Base-by-base conservation (phyloP, 148 eudicot genomes). In the Polygonum aviculare region DNA sequence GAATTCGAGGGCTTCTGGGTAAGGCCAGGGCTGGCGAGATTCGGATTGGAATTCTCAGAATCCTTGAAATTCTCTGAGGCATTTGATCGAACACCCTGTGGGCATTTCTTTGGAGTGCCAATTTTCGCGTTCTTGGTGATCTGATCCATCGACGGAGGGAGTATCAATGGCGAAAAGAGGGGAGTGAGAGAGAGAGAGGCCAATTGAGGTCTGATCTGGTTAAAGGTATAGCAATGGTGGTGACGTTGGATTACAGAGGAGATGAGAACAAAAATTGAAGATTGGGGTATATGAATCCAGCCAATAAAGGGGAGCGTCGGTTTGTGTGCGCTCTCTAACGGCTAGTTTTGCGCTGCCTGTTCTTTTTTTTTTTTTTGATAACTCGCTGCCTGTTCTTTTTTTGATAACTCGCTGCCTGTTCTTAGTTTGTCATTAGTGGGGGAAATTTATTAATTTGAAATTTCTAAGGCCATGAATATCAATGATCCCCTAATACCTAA, bases 1-100 rank as follows among this genome's bases (percentile, higher is more conserved):
- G 85, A 80, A 75, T 80, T 63, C 33, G 69, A 63, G 39, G 16
- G 35, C 60, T 84, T 88, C 0, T 63, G 77, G 1, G 50, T 26
- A 21, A 86, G 86, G 72, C 82, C 35, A 72, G 51, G 71, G 16
- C 71, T 72, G 18, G 48, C 21, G n/a, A 85, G 35, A 74, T 89
- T 89, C 2, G 90, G 92, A 59, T 87, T 85, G 1, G 74, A 79
- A 81, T 87, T 89, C 80, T 86, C 89, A 82, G 79, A 22, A 4
- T 76, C 84, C 79, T 85, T 83, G 3, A 12, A 12, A 79, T 86
- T 88, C 79, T 86, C 90, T 0, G 78, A 40, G 44, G 74, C 75
- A 72, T 78, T 87, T 71, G 74, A 78, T 83, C 85, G 86, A 83
- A 79, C 86, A 78, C 72, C 9, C 78, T 65, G 86, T 78, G 83